These are phyloP conservation scores for Alternaria infectoria DNA, from an alignment of 2,329 filamentous ascomycete species.

Conservation along the genomic window DNA sequence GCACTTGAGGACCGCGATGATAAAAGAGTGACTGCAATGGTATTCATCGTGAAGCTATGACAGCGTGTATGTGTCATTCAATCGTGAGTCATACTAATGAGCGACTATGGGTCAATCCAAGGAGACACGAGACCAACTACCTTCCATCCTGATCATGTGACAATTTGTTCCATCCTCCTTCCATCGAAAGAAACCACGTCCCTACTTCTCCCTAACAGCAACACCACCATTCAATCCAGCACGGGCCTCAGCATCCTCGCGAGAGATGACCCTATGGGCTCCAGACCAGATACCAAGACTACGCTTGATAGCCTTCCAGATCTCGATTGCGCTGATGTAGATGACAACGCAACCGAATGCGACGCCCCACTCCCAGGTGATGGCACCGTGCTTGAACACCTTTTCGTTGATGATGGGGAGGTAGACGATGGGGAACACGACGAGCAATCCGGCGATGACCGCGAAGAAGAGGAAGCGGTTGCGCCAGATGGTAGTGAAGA, in stretches of 20 bases:
- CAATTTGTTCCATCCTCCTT: slow-evolving; percentile 9
- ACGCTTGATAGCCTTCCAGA: slow-evolving; percentile 55
- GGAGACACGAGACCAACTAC: background rate
- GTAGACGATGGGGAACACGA: slow-evolving; percentile 55
- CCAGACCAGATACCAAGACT: slow-evolving; percentile 44
- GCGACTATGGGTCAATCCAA: slow-evolving; percentile 18
- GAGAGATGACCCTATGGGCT: slow-evolving; percentile 35
- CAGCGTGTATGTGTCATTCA: background rate
- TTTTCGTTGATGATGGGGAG: slow-evolving; percentile 53
- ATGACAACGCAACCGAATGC: slow-evolving; percentile 50
- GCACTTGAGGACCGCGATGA: background rate
- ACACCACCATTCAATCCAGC: slow-evolving; percentile 25
- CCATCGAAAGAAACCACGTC: background rate
- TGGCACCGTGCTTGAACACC: slow-evolving; percentile 54
- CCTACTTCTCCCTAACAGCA: slow-evolving; percentile 21
- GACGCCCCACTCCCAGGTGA: slow-evolving; percentile 57
- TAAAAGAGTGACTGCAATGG: background rate
- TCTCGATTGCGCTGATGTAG: slow-evolving; percentile 52
- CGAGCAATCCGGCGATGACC: slow-evolving; percentile 49
- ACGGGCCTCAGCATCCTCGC: slow-evolving; percentile 46
- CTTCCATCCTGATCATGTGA: background rate
- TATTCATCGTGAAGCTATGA: background rate
- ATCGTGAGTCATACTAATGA: slow-evolving; percentile 2
- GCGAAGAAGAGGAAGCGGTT: slow-evolving; percentile 56
- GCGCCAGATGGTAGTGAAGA: slow-evolving; percentile 50